Percentiles rank a stretch among this genome's conserved stretches.
Evolutionary conservation across 768 basidiomycete genomes (phyloP).

Genomic region (Kwoniella heveanensis): DNA sequence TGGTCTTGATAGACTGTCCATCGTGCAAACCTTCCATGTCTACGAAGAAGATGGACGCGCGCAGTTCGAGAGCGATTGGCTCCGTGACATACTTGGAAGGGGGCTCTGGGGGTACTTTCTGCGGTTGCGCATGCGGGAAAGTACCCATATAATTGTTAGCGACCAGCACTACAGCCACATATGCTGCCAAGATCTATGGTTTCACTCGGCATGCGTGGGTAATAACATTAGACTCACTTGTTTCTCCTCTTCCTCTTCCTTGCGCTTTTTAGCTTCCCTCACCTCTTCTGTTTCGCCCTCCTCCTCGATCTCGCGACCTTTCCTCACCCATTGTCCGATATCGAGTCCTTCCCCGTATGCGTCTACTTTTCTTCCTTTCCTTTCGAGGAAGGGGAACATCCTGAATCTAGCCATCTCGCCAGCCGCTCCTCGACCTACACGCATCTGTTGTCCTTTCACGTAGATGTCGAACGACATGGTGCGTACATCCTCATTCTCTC

Average conservation of each 20-base stretch:
- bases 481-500: slow-evolving; percentile 46
- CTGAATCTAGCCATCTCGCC: slow-evolving; percentile 65
- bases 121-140: slow-evolving; percentile 15
- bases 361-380: slow-evolving; percentile 80
- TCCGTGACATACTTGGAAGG: slow-evolving; percentile 88
- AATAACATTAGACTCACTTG: slow-evolving; percentile 63
- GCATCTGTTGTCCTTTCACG: slow-evolving; percentile 91
- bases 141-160: neutral
- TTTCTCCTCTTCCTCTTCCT: slow-evolving; percentile 75
- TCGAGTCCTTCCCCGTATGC: slow-evolving; percentile 95
- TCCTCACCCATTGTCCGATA: slow-evolving; percentile 91
- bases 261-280: slow-evolving; percentile 69
- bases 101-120: slow-evolving; percentile 77
- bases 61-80: slow-evolving; percentile 73
- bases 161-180: neutral
- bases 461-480: slow-evolving; percentile 89
- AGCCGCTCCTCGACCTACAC: slow-evolving; percentile 57
- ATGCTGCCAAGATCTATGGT: too few relatives aligned
- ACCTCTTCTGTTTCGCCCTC: slow-evolving; percentile 80
- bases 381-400: slow-evolving; percentile 97
- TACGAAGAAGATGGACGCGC: slow-evolving; percentile 84
- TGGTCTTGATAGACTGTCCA: slow-evolving; percentile 93
- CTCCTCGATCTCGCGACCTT: slow-evolving; percentile 86
- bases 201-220: too few relatives aligned
- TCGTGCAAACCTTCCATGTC: slow-evolving; percentile 97